phyloP scores from a whole-genome alignment of 768 basidiomycete species.

The Boletus subparvulus region DNA sequence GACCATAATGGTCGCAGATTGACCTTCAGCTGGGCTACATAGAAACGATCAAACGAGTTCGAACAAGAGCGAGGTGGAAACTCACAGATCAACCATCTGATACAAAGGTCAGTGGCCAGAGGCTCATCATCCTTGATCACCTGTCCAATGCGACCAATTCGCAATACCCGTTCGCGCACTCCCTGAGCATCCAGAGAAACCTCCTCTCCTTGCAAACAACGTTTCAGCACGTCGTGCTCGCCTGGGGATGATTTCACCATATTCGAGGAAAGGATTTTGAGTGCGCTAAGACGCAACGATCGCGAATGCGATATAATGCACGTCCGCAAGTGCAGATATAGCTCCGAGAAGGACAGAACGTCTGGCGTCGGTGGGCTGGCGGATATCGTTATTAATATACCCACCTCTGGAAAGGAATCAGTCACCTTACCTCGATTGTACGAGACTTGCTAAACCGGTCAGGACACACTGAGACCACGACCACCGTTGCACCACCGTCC shows the following conservation, averaged over 20 bases:
- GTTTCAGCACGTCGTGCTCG: constrained; percentile 54
- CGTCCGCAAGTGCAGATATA: constrained; percentile 52
- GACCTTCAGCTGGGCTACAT: constrained; percentile 83
- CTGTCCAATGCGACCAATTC: constrained; percentile 70
- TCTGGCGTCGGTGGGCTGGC: constrained; percentile 23
- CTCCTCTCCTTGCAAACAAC: constrained; percentile 79
- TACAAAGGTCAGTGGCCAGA: constrained; percentile 58
- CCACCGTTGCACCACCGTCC: constrained; percentile 49
- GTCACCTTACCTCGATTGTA: constrained; percentile 43
- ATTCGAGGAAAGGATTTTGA: constrained; percentile 61
- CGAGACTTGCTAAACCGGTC: constrained; percentile 50
- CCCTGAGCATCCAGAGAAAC: constrained; percentile 75
- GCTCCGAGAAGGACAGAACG: constrained; percentile 40
- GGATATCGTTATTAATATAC: background rate
- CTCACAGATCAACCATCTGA: constrained; percentile 73
- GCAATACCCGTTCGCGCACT: constrained; percentile 79
- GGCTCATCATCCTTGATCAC: constrained; percentile 53
- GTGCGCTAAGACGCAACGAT: constrained; percentile 56
- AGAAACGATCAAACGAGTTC: background rate
- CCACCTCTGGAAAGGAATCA: background rate
- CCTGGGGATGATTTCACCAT: constrained; percentile 45
- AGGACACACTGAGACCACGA: constrained; percentile 56
- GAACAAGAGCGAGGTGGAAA: constrained; percentile 1
- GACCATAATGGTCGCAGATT: constrained; percentile 90
- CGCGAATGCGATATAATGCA: constrained; percentile 75